Evolutionary conservation across 805 yeast species (phyloP).

Genomic region (Nakazawaea anatomiae): DNA sequence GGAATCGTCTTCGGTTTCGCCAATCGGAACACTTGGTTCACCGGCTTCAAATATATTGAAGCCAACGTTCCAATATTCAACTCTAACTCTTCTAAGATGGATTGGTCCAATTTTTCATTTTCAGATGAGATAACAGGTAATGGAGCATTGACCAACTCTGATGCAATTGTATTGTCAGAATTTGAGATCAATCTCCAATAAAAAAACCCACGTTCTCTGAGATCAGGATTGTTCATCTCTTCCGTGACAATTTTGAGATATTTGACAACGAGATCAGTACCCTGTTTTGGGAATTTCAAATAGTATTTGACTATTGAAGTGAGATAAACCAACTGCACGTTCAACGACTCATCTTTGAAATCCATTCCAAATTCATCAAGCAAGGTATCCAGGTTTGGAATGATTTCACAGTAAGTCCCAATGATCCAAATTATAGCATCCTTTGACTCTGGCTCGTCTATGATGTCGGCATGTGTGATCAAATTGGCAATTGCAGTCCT

Average conservation of each 20-base stretch:
- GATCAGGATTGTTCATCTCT: slow-evolving; percentile 73
- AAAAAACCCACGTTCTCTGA: slow-evolving; percentile 78
- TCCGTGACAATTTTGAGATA: slow-evolving; percentile 68
- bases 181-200: slow-evolving; percentile 77
- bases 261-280: slow-evolving; percentile 51
- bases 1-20: slow-evolving; percentile 47
- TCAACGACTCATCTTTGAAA: slow-evolving; percentile 60
- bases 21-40: slow-evolving; percentile 69
- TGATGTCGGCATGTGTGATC: slow-evolving; percentile 37
- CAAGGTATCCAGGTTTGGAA: slow-evolving; percentile 34
- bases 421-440: slow-evolving; percentile 78
- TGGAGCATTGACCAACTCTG: slow-evolving; percentile 51
- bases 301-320: slow-evolving; percentile 73
- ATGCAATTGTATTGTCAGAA: slow-evolving; percentile 32
- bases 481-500: slow-evolving; percentile 37
- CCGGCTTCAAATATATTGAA: slow-evolving; percentile 79
- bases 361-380: slow-evolving; percentile 36
- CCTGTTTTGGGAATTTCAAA: slow-evolving; percentile 44
- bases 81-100: slow-evolving; percentile 73
- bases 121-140: slow-evolving; percentile 62
- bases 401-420: slow-evolving; percentile 58
- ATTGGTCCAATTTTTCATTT: slow-evolving; percentile 64
- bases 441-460: slow-evolving; percentile 76
- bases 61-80: slow-evolving; percentile 78
- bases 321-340: slow-evolving; percentile 67